phyloP scores from a whole-genome alignment of 176 grass and related monocot species.

The Oryza australiensis region DNA sequence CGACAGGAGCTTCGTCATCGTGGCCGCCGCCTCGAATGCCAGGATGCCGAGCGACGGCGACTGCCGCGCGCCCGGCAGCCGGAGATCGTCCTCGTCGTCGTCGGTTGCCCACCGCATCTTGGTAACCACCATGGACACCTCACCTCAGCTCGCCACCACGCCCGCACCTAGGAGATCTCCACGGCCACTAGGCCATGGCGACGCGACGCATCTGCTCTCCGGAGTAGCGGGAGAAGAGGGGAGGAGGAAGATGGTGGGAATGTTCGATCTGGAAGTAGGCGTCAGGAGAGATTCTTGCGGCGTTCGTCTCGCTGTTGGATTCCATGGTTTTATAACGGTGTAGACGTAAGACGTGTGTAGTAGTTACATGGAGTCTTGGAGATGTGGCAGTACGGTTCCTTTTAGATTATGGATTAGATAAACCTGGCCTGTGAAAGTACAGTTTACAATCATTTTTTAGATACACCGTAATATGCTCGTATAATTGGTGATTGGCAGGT shows the following conservation, averaged over 20 bases:
- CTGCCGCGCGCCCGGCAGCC: neutral
- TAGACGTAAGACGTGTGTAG: neutral
- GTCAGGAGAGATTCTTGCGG: neutral
- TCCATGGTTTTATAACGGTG: neutral
- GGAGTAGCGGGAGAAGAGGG: neutral
- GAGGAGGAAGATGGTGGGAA: conserved; percentile 1
- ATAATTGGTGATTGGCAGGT: too few species aligned
- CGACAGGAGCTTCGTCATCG: conserved; percentile 53
- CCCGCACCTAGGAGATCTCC: neutral
- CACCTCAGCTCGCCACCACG: neutral
- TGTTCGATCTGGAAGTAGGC: neutral
- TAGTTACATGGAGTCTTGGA: neutral
- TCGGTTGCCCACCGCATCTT: conserved; percentile 16
- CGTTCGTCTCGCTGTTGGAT: neutral
- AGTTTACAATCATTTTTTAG: too few species aligned
- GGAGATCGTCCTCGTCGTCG: conserved; percentile 11
- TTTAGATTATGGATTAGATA: too few species aligned
- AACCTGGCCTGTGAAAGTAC: too few species aligned
- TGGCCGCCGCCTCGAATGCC: conserved; percentile 52
- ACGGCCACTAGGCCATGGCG: neutral
- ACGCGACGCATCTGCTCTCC: neutral
- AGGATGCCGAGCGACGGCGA: conserved; percentile 43
- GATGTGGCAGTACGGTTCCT: neutral
- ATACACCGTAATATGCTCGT: too few species aligned
- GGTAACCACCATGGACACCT: conserved; percentile 31